These are phyloP conservation scores for Pseudocercospora fuligena DNA, from an alignment of 2,329 filamentous ascomycete species.

Conservation along the genomic window DNA sequence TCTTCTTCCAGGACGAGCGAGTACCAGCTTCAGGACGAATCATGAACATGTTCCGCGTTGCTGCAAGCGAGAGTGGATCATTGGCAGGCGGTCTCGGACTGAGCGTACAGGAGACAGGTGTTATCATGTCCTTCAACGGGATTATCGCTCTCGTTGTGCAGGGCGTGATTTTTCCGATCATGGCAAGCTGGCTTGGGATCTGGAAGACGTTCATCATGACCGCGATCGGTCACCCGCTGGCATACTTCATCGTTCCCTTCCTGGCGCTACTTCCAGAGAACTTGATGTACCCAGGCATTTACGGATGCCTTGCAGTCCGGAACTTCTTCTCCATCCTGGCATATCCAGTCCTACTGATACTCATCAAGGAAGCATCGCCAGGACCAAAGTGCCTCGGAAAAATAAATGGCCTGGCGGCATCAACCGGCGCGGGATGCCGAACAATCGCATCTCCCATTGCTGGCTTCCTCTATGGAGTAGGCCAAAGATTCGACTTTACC, in stretches of 20 bases:
- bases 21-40: constrained; percentile 45
- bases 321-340: constrained; percentile 71
- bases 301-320: constrained; percentile 67
- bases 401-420: constrained; percentile 74
- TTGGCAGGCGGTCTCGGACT: constrained; percentile 68
- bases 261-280: constrained; percentile 62
- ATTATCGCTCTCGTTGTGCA: constrained; percentile 75
- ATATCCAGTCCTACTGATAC: constrained; percentile 70
- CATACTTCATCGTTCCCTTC: constrained; percentile 72
- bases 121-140: constrained; percentile 72
- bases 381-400: constrained; percentile 66
- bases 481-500: constrained; percentile 61
- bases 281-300: constrained; percentile 65
- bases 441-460: constrained; percentile 71
- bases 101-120: constrained; percentile 67
- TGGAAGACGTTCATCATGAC: constrained; percentile 70
- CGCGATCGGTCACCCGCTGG: constrained; percentile 67
- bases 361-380: constrained; percentile 74
- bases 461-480: constrained; percentile 68
- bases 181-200: constrained; percentile 67
- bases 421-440: constrained; percentile 71
- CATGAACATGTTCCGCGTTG: constrained; percentile 38
- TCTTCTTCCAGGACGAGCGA: constrained; percentile 84
- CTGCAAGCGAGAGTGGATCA: constrained; percentile 33
- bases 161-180: constrained; percentile 69